These are phyloP conservation scores for Chloropicon primus DNA, from an alignment of 139 green algal genomes.

Conservation along the genomic window DNA sequence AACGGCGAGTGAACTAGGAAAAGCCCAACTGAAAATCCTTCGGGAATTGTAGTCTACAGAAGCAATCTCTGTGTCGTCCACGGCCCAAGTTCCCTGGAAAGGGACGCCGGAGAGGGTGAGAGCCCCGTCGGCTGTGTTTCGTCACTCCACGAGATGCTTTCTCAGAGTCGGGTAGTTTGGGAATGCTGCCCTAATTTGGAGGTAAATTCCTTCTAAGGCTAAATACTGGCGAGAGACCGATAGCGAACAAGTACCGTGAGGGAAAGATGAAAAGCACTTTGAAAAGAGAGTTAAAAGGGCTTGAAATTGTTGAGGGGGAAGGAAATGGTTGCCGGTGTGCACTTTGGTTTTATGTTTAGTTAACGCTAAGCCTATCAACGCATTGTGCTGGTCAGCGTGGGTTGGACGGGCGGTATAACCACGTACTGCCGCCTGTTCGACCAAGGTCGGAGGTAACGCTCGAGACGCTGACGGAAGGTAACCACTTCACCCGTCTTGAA, in stretches of 20 bases:
- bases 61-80: constrained; percentile 40
- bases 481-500: constrained; percentile 81
- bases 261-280: constrained; percentile 95
- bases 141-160: constrained; percentile 53
- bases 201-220: constrained; percentile 90
- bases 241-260: constrained; percentile 93
- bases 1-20: constrained; percentile 77
- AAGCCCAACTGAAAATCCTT: constrained; percentile 78
- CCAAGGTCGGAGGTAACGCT: constrained; percentile 50
- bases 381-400: constrained; percentile 67
- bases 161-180: constrained; percentile 78
- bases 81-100: constrained; percentile 61
- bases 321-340: constrained; percentile 55
- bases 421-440: constrained; percentile 38
- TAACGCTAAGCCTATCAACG: constrained; percentile 3
- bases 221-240: constrained; percentile 84
- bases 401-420: constrained; percentile 52
- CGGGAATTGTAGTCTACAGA: constrained; percentile 83
- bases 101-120: constrained; percentile 68
- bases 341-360: constrained; percentile 19
- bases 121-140: constrained; percentile 54
- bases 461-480: constrained; percentile 68
- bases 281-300: constrained; percentile 93
- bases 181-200: constrained; percentile 81
- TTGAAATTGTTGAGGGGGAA: constrained; percentile 91